phyloP scores from a whole-genome alignment of 305 asterid genomes.

The Fraxinus sp. region DNA sequence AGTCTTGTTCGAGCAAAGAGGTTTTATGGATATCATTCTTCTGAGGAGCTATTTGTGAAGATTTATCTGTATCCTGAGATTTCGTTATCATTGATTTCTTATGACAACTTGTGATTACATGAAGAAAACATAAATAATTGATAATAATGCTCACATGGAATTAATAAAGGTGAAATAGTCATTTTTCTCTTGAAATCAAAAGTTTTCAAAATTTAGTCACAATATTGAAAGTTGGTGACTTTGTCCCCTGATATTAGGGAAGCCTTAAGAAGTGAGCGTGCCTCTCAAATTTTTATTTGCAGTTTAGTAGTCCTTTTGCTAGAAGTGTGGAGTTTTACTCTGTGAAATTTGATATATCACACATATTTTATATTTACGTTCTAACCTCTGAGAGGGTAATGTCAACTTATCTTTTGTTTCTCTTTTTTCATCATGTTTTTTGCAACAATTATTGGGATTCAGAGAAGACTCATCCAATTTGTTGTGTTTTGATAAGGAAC shows the following conservation, averaged over 20 bases:
- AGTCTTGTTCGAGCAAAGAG: constrained; percentile 78
- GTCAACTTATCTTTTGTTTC: background rate
- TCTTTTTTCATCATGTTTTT: constrained; percentile 11
- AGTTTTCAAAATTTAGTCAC: constrained; percentile 5
- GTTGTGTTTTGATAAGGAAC: background rate
- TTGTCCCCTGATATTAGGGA: background rate
- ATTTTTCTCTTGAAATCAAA: constrained; percentile 15
- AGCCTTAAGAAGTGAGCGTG: background rate
- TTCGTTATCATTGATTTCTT: constrained; percentile 12
- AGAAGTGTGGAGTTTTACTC: background rate
- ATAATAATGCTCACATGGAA: constrained; percentile 13
- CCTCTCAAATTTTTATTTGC: background rate
- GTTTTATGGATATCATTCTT: constrained; percentile 88
- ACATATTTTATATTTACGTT: background rate
- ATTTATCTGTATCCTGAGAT: constrained; percentile 83
- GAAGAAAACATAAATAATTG: background rate
- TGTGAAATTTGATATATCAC: constrained; percentile 1
- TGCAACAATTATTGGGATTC: background rate
- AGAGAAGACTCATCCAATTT: background rate
- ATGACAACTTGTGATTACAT: constrained; percentile 5
- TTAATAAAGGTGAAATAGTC: constrained; percentile 7
- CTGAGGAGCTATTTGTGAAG: constrained; percentile 88
- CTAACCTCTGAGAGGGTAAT: background rate
- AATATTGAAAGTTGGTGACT: background rate
- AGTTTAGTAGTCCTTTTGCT: background rate